Evolutionary conservation across 2,329 filamentous ascomycete genomes (phyloP).

Genomic region (Calonectria naviculata): DNA sequence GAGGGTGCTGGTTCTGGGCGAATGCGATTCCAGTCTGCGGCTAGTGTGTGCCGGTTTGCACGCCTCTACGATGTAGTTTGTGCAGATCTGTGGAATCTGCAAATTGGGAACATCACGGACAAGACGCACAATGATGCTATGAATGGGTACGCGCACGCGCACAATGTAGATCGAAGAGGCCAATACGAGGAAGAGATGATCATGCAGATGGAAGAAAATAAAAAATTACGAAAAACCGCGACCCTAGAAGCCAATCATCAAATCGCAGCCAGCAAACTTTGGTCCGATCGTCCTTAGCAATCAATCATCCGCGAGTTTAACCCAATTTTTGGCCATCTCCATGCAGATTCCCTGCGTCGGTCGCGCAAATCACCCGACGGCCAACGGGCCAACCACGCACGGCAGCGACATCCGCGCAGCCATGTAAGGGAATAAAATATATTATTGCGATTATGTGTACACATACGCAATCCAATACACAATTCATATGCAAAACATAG

Average conservation of each 20-base stretch:
- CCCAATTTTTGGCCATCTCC: background rate
- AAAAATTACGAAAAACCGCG: background rate
- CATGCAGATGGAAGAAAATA: too few relatives aligned
- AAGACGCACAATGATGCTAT: background rate
- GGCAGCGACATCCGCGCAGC: background rate
- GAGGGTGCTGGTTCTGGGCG: background rate
- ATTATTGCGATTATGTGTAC: too few relatives aligned
- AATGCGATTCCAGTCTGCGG: background rate
- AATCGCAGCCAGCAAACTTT: background rate
- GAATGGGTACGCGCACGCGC: background rate
- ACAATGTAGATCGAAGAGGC: background rate
- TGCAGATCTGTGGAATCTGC: background rate
- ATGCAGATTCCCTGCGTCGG: background rate
- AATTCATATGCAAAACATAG: background rate
- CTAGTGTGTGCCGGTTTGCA: background rate
- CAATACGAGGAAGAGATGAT: background rate
- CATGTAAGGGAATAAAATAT: too few relatives aligned
- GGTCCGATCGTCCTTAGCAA: background rate
- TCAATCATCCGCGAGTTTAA: conserved; percentile 1
- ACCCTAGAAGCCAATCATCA: background rate
- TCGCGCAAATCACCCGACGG: background rate
- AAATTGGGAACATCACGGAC: background rate
- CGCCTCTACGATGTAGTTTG: background rate
- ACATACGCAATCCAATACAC: background rate
- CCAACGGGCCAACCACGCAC: background rate